phyloP scores from a whole-genome alignment of 768 basidiomycete species.

The Tylopilus balloui region DNA sequence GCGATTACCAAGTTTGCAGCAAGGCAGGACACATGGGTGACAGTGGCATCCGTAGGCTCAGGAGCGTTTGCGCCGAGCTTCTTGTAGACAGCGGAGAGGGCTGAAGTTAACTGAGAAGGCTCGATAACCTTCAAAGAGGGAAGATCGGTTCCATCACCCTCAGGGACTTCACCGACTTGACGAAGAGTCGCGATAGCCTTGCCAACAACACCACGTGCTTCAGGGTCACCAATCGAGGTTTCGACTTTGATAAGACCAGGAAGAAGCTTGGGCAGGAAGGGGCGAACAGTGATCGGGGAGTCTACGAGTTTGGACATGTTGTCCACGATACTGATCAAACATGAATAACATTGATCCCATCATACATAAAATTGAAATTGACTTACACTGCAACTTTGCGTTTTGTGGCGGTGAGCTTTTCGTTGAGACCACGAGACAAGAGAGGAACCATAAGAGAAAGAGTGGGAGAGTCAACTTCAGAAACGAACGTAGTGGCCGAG shows the following conservation, averaged over 20 bases:
- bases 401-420: conserved; percentile 95
- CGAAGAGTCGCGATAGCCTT: conserved; percentile 95
- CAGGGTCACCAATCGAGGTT: conserved; percentile 92
- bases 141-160: conserved; percentile 83
- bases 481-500: conserved; percentile 99
- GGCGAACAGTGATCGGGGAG: conserved; percentile 90
- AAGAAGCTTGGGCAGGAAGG: conserved; percentile 93
- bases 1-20: conserved; percentile 83
- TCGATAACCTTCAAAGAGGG: conserved; percentile 80
- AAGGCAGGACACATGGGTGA: conserved; percentile 70
- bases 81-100: conserved; percentile 78
- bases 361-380: not conserved
- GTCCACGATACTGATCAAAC: conserved; percentile 71
- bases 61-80: conserved; percentile 64
- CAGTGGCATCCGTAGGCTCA: conserved; percentile 52
- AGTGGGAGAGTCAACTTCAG: conserved; percentile 95
- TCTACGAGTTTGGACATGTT: conserved; percentile 99
- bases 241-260: conserved; percentile 96
- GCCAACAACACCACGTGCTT: conserved; percentile 89
- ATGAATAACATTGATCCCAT: conserved; percentile 16
- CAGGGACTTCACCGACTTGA: conserved; percentile 88
- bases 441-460: conserved; percentile 98
- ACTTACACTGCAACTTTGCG: conserved; percentile 95
- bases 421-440: conserved; percentile 85
- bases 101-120: conserved; percentile 55